phyloP scores from a whole-genome alignment of 1,139 yeast species.

The Nakaseomyces kungkrabaensis region DNA sequence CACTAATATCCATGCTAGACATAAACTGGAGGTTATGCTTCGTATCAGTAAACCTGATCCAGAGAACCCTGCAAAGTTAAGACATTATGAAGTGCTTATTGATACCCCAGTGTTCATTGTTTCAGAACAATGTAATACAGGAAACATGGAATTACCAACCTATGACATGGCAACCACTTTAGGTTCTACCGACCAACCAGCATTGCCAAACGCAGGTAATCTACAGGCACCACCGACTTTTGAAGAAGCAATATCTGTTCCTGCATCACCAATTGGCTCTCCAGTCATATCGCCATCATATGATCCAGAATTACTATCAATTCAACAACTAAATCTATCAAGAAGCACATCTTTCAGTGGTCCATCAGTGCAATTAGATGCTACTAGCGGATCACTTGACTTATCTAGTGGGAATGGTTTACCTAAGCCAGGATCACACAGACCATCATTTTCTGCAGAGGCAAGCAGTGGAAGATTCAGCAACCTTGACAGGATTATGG shows the following conservation, averaged over 20 bases:
- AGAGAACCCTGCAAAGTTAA: conserved; percentile 47
- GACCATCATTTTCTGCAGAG: conserved; percentile 1
- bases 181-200: conserved; percentile 1
- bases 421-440: conserved; percentile 1
- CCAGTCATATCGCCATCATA: conserved; percentile 14
- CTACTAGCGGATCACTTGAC: background rate
- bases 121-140: conserved; percentile 63
- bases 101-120: conserved; percentile 76
- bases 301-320: conserved; percentile 22
- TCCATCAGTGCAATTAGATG: conserved; percentile 7
- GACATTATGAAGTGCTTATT: conserved; percentile 83
- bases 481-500: conserved; percentile 12
- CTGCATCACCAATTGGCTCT: conserved; percentile 26
- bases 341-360: conserved; percentile 16
- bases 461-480: conserved; percentile 8
- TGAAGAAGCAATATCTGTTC: conserved; percentile 43
- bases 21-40: conserved; percentile 68
- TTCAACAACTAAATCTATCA: conserved; percentile 25
- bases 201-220: conserved; percentile 2
- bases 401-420: background rate
- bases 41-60: conserved; percentile 61
- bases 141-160: conserved; percentile 61
- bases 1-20: conserved; percentile 60
- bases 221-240: conserved; percentile 40
- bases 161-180: conserved; percentile 41